These are phyloP conservation scores for Alnus rubra DNA, from an alignment of 306 rosid genomes.

Conservation along the genomic window DNA sequence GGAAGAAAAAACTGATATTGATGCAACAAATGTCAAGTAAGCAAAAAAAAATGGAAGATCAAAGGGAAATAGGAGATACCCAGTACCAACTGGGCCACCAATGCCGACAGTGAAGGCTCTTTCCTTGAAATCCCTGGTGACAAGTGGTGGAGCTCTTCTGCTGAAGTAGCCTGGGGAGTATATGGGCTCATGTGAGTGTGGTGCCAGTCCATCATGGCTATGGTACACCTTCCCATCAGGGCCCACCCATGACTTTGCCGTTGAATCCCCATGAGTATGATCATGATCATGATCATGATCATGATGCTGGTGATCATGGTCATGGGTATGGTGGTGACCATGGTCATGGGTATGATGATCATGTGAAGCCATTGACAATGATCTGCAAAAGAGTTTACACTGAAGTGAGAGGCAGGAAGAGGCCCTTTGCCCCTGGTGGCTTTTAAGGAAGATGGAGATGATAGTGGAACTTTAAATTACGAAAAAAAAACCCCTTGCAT, in stretches of 20 bases:
- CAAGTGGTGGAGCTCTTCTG: conserved; percentile 83
- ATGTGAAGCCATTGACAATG: conserved; percentile 49
- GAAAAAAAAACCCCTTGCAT: not conserved
- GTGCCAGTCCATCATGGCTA: conserved; percentile 95
- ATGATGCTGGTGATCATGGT: conserved; percentile 25
- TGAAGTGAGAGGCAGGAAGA: not conserved
- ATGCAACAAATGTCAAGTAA: not conserved
- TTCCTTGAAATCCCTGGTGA: conserved; percentile 65
- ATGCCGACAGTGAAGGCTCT: conserved; percentile 93
- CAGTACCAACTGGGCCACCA: conserved; percentile 98
- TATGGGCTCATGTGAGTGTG: conserved; percentile 94
- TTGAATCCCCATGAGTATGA: conserved; percentile 37
- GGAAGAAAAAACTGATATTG: not conserved
- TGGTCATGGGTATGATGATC: conserved; percentile 30
- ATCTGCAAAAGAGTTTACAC: not conserved
- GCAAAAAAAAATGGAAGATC: not conserved
- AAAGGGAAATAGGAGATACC: conserved; percentile 37
- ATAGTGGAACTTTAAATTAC: not conserved
- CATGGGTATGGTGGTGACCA: not conserved
- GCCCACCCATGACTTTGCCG: conserved; percentile 55
- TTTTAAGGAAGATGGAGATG: too few relatives aligned
- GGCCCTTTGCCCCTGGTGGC: too few relatives aligned
- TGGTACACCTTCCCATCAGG: conserved; percentile 83
- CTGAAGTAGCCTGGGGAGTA: conserved; percentile 92
- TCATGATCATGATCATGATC: conserved; percentile 26